phyloP scores from a whole-genome alignment of 2,329 filamentous ascomycete species.

The Clarireedia monteithiana region DNA sequence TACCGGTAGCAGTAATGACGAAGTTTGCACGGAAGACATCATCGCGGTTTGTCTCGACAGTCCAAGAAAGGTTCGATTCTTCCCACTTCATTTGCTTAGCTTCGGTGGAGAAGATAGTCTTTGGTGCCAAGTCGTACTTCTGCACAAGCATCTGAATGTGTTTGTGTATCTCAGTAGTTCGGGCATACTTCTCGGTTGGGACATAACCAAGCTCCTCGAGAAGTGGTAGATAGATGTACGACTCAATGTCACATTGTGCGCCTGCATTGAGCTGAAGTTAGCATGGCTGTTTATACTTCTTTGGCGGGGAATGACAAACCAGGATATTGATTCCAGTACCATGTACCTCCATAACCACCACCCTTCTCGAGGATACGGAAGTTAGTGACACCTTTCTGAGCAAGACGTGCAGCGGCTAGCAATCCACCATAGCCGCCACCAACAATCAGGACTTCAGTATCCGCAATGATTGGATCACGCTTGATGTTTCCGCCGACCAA shows the following conservation, averaged over 20 bases:
- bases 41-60: conserved; percentile 41
- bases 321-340: conserved; percentile 49
- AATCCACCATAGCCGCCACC: conserved; percentile 33
- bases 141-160: conserved; percentile 46
- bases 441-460: conserved; percentile 30
- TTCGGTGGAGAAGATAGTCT: conserved; percentile 49
- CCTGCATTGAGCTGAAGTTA: conserved; percentile 51
- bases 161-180: conserved; percentile 50
- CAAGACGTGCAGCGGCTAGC: conserved; percentile 34
- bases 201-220: conserved; percentile 23
- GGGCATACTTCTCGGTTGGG: conserved; percentile 48
- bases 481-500: background rate
- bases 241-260: conserved; percentile 10
- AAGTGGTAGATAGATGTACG: conserved; percentile 8
- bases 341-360: conserved; percentile 38
- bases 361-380: conserved; percentile 35
- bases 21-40: conserved; percentile 49
- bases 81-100: conserved; percentile 49
- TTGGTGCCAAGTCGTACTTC: conserved; percentile 45
- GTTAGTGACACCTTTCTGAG: conserved; percentile 37
- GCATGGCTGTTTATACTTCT: conserved; percentile 30
- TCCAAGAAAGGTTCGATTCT: conserved; percentile 43
- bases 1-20: conserved; percentile 49
- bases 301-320: conserved; percentile 33
- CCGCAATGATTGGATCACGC: conserved; percentile 1